These are phyloP conservation scores for Xenosphaeropsis pyriputrescens DNA, from an alignment of 2,329 filamentous ascomycete genomes.

Conservation along the genomic window DNA sequence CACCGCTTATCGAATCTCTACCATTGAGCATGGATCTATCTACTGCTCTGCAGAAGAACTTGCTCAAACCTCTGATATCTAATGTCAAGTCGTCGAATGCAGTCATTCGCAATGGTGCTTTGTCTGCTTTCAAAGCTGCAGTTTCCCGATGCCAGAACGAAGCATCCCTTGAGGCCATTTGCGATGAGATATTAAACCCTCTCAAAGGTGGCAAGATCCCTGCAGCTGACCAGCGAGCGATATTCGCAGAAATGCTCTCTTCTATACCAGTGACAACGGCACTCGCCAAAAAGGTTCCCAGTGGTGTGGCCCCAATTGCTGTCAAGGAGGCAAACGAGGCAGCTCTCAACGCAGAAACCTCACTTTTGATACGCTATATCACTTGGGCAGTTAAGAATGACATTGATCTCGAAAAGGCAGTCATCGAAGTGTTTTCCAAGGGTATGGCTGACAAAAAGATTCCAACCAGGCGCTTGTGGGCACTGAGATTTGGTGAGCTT, in stretches of 20 bases:
- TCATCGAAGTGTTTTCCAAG: conserved; percentile 61
- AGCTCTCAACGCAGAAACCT: conserved; percentile 63
- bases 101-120: conserved; percentile 58
- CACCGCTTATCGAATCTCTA: conserved; percentile 57
- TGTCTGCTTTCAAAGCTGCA: conserved; percentile 60
- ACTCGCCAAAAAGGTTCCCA: conserved; percentile 51
- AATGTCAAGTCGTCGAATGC: conserved; percentile 85
- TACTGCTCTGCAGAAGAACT: conserved; percentile 49
- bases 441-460: conserved; percentile 77
- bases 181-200: conserved; percentile 64
- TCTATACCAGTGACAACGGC: conserved; percentile 42
- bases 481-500: conserved; percentile 57
- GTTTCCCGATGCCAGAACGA: conserved; percentile 44
- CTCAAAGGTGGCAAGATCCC: conserved; percentile 75
- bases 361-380: conserved; percentile 52
- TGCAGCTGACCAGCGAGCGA: conserved; percentile 68
- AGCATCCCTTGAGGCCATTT: conserved; percentile 46
- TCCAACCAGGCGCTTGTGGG: conserved; percentile 65
- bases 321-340: conserved; percentile 81
- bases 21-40: conserved; percentile 64
- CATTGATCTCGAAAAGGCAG: conserved; percentile 46
- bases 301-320: conserved; percentile 52
- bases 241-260: conserved; percentile 70
- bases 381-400: conserved; percentile 45
- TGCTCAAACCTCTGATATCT: conserved; percentile 78